Evolutionary conservation across 257 asterid genomes (phyloP), one percentile per base, ranked within the genome.

Genomic region (Anisodus acutangulus): DNA sequence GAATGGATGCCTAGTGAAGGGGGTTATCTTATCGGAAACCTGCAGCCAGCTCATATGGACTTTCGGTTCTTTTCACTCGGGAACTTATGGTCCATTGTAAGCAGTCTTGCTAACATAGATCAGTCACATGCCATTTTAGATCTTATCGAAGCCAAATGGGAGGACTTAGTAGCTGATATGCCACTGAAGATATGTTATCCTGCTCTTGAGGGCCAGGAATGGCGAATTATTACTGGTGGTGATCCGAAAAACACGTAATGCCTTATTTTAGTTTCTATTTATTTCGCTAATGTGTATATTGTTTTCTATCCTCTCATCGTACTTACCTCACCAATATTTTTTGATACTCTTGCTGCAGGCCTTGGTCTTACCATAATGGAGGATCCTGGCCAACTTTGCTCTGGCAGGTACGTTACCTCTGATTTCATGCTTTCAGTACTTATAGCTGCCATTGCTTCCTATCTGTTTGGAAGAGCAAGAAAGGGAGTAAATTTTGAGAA

Each of bases 11-110:
- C 98, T 55, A 69, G 84, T 35, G 89, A 80, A 86, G 97, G 97
- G 35, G 98, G 98, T 78, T 94, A 88, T 83, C 92, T 94, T 69
- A 92, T 92, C 8, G 97, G 98, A 78, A 94, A 94, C 86, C 82
- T 94, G 85, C 97, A 94, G 90, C 98, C 97, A 39, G 98, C 98
- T 54, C 95, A 94, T 85, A 93, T 94, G 98, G 97, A 93, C 88
- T 94, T 94, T 70, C 93, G 98, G 58, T 93, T 94, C 90, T 94
- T 94, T 85, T 85, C 98, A 45, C 92, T 94, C 17, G 97, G 98
- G 80, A 94, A 94, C 78, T 74, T 94, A 35, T 94, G 98, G 98
- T 89, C 98, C 69, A 88, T 94, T 26, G 82, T 90, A 4, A 91
- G 94, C 82, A 88, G 88, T 82, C 97, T 94, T 51, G 94, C 98